These are phyloP conservation scores for Exophiala sideris DNA, from an alignment of 2,329 filamentous ascomycete genomes.

Conservation along the genomic window DNA sequence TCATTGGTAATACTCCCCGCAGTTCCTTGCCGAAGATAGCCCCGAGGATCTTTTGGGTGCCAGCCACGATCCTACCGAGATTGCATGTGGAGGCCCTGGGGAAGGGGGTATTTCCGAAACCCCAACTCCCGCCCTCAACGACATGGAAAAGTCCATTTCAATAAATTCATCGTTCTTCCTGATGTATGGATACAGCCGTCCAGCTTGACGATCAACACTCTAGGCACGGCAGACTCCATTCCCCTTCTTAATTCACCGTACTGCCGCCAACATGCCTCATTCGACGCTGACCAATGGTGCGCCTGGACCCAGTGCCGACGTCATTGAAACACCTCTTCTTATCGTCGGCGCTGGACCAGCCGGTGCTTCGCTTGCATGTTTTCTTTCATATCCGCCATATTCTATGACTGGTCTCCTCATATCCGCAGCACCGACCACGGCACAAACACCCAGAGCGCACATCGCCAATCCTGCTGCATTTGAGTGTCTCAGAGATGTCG, in stretches of 20 bases:
- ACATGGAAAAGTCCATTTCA: neutral
- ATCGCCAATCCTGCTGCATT: conserved; percentile 29
- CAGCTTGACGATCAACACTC: neutral
- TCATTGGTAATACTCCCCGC: no score
- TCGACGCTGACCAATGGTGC: conserved; percentile 12
- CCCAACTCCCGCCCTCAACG: neutral
- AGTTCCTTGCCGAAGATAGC: neutral
- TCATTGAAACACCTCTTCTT: conserved; percentile 23
- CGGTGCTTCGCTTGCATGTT: conserved; percentile 41
- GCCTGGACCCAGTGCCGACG: conserved; percentile 4
- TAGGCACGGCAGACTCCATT: neutral
- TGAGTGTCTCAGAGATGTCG: conserved; percentile 46
- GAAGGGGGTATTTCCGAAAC: conserved; percentile 23
- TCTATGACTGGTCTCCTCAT: conserved; percentile 29
- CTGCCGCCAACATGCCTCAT: conserved; percentile 7
- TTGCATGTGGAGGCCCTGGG: neutral
- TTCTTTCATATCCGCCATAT: conserved; percentile 22
- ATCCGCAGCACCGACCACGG: conserved; percentile 24
- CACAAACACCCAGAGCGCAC: conserved; percentile 28
- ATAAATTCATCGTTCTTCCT: neutral
- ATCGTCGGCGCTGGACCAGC: conserved; percentile 52
- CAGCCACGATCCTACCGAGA: no score
- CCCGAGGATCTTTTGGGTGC: no score
- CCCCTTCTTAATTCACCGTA: neutral
- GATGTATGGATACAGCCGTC: neutral